Evolutionary conservation across 139 green algal genomes (phyloP).

Genomic region (Closterium sp.): DNA sequence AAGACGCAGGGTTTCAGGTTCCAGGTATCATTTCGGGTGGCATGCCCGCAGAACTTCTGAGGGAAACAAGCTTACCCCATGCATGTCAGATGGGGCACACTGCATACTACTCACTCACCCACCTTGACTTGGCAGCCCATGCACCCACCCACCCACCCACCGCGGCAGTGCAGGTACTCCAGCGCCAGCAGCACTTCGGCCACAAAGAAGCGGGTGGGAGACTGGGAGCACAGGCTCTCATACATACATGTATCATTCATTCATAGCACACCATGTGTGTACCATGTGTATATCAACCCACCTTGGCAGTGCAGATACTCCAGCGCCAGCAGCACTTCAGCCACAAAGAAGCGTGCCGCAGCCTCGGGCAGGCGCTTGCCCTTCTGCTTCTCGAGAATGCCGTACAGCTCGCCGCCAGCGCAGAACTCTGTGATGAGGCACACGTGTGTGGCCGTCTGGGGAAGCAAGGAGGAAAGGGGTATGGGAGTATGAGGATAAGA

Average conservation of each 20-base stretch:
- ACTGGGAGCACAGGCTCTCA: conserved; percentile 40
- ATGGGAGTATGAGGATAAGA: no score
- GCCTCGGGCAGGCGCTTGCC: conserved; percentile 63
- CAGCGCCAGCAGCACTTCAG: conserved; percentile 83
- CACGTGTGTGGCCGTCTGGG: conserved; percentile 49
- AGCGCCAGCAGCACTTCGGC: conserved; percentile 88
- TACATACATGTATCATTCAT: conserved; percentile 37
- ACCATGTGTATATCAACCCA: no score
- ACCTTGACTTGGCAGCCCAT: no score
- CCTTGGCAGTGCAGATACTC: conserved; percentile 83
- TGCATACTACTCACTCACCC: no score
- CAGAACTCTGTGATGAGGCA: conserved; percentile 64
- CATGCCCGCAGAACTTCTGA: no score
- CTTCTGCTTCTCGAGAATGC: conserved; percentile 58
- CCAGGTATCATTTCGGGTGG: no score
- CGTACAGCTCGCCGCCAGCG: conserved; percentile 78
- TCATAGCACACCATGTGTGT: conserved; percentile 75
- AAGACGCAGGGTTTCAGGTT: no score
- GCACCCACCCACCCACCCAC: no score
- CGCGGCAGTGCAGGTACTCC: conserved; percentile 83
- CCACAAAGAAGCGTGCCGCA: conserved; percentile 66
- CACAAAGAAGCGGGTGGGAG: not conserved
- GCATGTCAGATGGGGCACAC: no score
- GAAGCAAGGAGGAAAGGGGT: not conserved
- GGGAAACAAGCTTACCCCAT: no score